Evolutionary conservation across 257 asterid species (phyloP), one percentile per base, ranked within the genome.

Genomic region (Ilex asprella): DNA sequence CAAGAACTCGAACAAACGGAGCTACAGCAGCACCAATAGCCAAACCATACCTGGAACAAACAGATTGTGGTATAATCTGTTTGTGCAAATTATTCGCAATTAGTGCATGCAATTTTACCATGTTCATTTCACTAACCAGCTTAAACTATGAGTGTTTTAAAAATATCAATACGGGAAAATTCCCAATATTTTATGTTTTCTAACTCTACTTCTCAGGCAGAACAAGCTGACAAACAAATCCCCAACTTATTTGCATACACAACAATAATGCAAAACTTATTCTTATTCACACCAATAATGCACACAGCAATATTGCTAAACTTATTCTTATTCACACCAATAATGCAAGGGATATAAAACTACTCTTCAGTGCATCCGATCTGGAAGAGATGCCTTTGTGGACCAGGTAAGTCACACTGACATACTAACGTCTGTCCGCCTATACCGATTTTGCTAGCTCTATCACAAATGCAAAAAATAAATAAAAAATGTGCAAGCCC

Each of bases 21-120:
- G 91, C 81, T 63, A 83, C 79, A 35, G 88, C 58, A 39, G 97
- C 97, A 69, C 99, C 99, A 46, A 93, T 87, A 44, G 93, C 95
- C 73, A 93, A 79, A 61, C 99, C 99, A 73, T 93, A 75, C 71
- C 97, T 85, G 55, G 97, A 68, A 84, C 99, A 93, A 73, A 89
- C 84, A 50, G 97, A 83, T 71, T 93, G 99, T 39, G 99, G 97
- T 62, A 93, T 89, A 65, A 93, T 93, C 99, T 93, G 86, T 62
- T 39, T n/a, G 16, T 44, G 54, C 31, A 50, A 51, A 68, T 16
- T 56, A 30, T 58, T 68, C 3, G 30, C 30, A 15, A 53, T 53
- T 15, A 53, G 57, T 53, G 30, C 57, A 53, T 7, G 30, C 30
- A 8, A 53, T 6, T 10, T 53, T 10, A 53, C 41, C 8, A 35